Base-by-base conservation (phyloP, 495 filamentous ascomycete species). In the Xylaria bambusicola region DNA sequence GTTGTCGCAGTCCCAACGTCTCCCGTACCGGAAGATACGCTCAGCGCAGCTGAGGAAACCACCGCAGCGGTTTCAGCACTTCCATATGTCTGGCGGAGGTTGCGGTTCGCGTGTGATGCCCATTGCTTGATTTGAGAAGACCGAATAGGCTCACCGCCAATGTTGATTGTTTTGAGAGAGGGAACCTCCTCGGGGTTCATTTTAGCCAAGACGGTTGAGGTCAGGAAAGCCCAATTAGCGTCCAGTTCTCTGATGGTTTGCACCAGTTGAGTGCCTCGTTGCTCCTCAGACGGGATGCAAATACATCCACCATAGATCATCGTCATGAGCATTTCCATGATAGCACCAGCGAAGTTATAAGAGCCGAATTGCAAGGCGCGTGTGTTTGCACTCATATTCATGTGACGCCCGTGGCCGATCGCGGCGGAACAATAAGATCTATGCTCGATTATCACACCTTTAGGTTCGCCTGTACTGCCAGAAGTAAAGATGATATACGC, bases 261-360 rank as follows among this genome's bases (percentile, higher is more conserved):
- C 6, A 59, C 47, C 10, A 72, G 53, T 57, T 71, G 61, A 53
- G 72, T 72, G 3, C 65, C 24, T 7, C 84, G 72, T 12, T 85
- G 79, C 6, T 86, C 70, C 42, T 63, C 72, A 12, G 77, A 80
- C 2, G 84, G 84, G 29, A 89, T 76, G 66, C 86, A 89, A 3
- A 87, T 73, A 55, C 77, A 82, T 26, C 29, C 29, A 33, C 29
- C 29, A 33, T 33, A 33, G 29, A 33, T 33, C 10, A 33, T 5
- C 29, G 29, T 33, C 29, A 33, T 33, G 10, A 33, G 29, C 5
- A 79, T 85, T 24, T 86, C 86, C 15, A 74, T 54, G 57, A 45
- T 45, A 45, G 41, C 29, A 84, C 18, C 13, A 4, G 40, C 40
- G 13, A 44, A 62, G 1, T 77, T 69, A 4, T 44, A 44, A 75